Evolutionary conservation across 257 asterid genomes (phyloP), one percentile per base, ranked within the genome.

Genomic region (Primulina huaijiensis): DNA sequence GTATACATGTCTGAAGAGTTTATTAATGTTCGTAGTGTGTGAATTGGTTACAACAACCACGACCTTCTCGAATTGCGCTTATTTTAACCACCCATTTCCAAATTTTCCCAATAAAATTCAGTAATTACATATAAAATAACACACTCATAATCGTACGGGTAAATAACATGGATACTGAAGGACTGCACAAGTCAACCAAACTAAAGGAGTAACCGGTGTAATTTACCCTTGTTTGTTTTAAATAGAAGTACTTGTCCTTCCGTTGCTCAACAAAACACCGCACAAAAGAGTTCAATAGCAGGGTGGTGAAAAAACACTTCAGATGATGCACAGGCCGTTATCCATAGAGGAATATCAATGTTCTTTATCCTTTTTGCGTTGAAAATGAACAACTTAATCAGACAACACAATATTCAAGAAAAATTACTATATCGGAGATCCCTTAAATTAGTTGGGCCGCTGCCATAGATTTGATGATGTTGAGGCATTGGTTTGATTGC

Each of bases 271-370:
- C 56, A 50, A 50, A 43, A 50, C 56, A 16, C 20, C 8, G 21
- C 56, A 50, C 56, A 50, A 50, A 50, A 50, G 21, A 50, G 60
- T 70, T 53, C 78, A 69, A 66, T 3, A 66, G 14, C 19, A 21
- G 64, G 70, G 60, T 64, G 21, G 66, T 68, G 74, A 72, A 72
- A 73, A 55, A 75, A 74, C 74, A 69, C 60, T 55, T 60, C 8
- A 66, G 40, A 56, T 19, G 35, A 33, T 69, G 59, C 63, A 73
- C 68, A 71, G 63, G 38, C 27, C 61, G 30, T 69, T 19, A 9
- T n/a, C 16, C 38, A 40, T 19, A 21, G 25, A 64, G 67, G 50
- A 38, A 23, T 21, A 52, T 61, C 65, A 27, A 56, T 58, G 8
- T 43, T 50, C 7, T 19, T 11, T 60, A 20, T 29, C 31, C 19